Evolutionary conservation across 208 protist species (phyloP), one percentile per base, ranked within the genome.

Genomic region (Angomonas ambiguus): DNA sequence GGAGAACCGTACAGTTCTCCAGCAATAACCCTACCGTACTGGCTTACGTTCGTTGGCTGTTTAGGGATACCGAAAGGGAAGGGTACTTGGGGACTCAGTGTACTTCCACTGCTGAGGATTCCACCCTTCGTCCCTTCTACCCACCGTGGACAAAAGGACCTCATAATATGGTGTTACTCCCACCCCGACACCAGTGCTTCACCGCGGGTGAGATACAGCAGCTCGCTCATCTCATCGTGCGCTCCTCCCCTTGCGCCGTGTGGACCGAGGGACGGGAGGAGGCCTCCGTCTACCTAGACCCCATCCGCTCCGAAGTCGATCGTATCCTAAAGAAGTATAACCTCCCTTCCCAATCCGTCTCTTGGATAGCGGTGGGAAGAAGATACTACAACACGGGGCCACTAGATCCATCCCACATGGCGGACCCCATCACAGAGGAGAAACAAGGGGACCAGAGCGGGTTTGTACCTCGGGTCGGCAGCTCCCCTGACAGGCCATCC

Each of bases 31-130:
- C 58, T 0, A 1, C 77, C 0, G 67, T 93, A 4, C 28, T 65
- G 13, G 76, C 76, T 20, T 93, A 93, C 60, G 77, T 87, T 18
- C 53, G 28, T 20, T 91, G 77, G 68, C 56, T 88, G 56, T 79
- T 88, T 59, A 72, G 79, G 27, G 80, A 83, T 64, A 59, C 85
- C 8, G 65, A 87, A 20, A 25, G 30, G 2, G 70, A 68, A 18
- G 51, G 72, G 8, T 88, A 77, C 62, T 27, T 93, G 10, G 71
- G 45, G 3, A 70, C 71, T 1, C 45, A 41, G 8, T 1, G 76
- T 0, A 48, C 74, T 1, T 41, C 42, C 16, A 28, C 67, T 4
- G 57, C 35, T 22, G 42, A 65, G 57, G 28, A 51, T 11, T 48
- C 31, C 16, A 24, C 27, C 2, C 1, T 4, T 24, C 51, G 16